Conservation (phyloP, 2,329 filamentous ascomycete species). For the Scedosporium dehoogii region DNA sequence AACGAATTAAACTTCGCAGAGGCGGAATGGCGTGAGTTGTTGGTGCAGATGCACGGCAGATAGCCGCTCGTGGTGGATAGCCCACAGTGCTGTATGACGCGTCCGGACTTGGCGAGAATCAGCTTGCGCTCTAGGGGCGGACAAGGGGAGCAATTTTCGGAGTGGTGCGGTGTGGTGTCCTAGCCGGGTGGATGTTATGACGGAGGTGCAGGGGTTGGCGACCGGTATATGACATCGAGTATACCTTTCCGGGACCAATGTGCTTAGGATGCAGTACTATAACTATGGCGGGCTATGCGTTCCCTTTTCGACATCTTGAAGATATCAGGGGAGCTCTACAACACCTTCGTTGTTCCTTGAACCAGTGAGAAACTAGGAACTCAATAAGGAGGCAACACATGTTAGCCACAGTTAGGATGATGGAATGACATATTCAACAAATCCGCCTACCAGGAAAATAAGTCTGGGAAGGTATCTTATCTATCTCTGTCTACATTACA, state of each 20-base stretch:
- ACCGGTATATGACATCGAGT: conserved; percentile 34
- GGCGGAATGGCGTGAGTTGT: conserved; percentile 35
- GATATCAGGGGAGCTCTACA: no score
- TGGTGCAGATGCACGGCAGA: conserved; percentile 29
- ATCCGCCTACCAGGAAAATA: no score
- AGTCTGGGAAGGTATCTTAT: no score
- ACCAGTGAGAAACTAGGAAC: no score
- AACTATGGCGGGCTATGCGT: no score
- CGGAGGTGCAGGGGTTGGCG: conserved; percentile 19
- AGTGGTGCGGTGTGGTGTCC: conserved; percentile 29
- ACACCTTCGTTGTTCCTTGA: no score
- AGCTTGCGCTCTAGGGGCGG: conserved; percentile 33
- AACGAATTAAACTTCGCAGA: conserved; percentile 28
- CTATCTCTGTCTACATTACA: no score
- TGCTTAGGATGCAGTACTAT: conserved; percentile 13
- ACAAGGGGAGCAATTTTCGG: conserved; percentile 36
- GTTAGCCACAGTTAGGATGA: no score
- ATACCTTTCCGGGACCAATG: conserved; percentile 32
- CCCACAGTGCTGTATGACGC: conserved; percentile 42
- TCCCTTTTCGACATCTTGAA: no score
- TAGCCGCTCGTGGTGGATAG: conserved; percentile 38
- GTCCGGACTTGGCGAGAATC: conserved; percentile 29
- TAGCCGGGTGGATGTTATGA: conserved; percentile 28
- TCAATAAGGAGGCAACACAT: no score
- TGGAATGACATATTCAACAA: no score